Evolutionary conservation across 208 protist genomes (phyloP), one percentile per base, ranked within the genome.

Genomic region (Crithidia brevicula): DNA sequence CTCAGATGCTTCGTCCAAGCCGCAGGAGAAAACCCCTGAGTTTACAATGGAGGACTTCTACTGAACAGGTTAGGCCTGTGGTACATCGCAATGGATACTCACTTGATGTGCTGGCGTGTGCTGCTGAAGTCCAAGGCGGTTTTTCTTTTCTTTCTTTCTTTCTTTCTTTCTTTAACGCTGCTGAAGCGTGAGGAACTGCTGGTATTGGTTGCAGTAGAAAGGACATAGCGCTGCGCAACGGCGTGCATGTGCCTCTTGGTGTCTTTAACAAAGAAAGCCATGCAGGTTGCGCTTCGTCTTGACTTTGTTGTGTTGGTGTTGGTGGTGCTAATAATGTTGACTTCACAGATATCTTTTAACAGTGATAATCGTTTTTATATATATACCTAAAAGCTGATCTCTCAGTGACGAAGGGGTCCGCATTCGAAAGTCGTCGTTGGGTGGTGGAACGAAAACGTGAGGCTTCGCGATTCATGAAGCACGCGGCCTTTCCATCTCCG

Each of bases 1-100:
- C 18, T 4, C 61, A 16, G 13, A 30, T 16, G 18, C n/a, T 5
- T 34, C 43, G 25, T 38, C 60, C 30, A 30, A 51, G 27, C 33
- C 42, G 36, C 7, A 3, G 8, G 60, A 36, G 46, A 56, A 67
- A 8, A 20, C 30, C 30, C 52, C 28, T 2, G 79, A 84, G n/a
- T 88, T 88, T 61, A 70, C 72, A 1, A 61, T 72, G 47, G 81
- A 92, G 34, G 87, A 93, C 60, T 93, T 93, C 34, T 92, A 92
- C 57, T 92, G 53, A 68, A 18, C 20, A 30, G 3, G 15, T 31
- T 51, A n/a, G 20, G 38, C 60, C 16, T 40, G 36, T 30, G 40
- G 49, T n/a, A n/a, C n/a, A n/a, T n/a, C n/a, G n/a, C n/a, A n/a
- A n/a, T n/a, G n/a, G n/a, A n/a, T n/a, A n/a, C n/a, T n/a, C n/a